Base-by-base conservation (phyloP, 129 eudicot genomes). In the Ambrosia trifida region DNA sequence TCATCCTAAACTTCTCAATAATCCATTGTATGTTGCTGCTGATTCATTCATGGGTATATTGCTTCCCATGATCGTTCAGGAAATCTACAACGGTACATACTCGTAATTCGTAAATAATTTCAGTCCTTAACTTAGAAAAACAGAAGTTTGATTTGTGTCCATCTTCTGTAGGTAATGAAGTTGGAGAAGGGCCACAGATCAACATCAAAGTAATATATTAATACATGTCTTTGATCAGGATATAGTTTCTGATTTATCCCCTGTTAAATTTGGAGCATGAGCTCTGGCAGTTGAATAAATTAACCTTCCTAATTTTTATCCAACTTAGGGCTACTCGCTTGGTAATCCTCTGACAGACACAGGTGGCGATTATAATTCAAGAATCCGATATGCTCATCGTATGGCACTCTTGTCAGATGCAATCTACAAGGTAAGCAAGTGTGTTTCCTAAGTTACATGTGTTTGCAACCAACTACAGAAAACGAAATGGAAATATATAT, bases 381-480 rank as follows among this genome's bases (percentile, higher is more conserved):
- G 59, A 64, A 46, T 31, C 32, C 20, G 6, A 20, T 73, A 33
- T 63, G 71, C 71, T 49, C 78, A 73, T 50, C 51, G 14, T 7
- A 51, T 73, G 62, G 70, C 70, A 49, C 71, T 73, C 58, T 38
- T 73, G 36, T 73, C 78, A 9, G 62, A 63, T 73, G 53, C 28
- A 46, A 67, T 73, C 71, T 63, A 73, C 31, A 32, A 73, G 78
- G 78, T 73, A 64, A 60, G 12, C 47, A 8, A 43, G 47, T 52
- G 2, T 51, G 8, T 51, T 46, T 14, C 14, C 51, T 57, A 13
- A 66, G 30, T n/a, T 67, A n/a, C 57, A 66, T 66, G 13, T 33
- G 5, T 72, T 49, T 72, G 72, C 69, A 72, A 78, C 56, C 79
- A 13, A 12, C 61, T 16, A 46, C 57, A 46, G 64, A 24, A 20